phyloP scores from a whole-genome alignment of 768 basidiomycete species.

The Podaxis sp. region DNA sequence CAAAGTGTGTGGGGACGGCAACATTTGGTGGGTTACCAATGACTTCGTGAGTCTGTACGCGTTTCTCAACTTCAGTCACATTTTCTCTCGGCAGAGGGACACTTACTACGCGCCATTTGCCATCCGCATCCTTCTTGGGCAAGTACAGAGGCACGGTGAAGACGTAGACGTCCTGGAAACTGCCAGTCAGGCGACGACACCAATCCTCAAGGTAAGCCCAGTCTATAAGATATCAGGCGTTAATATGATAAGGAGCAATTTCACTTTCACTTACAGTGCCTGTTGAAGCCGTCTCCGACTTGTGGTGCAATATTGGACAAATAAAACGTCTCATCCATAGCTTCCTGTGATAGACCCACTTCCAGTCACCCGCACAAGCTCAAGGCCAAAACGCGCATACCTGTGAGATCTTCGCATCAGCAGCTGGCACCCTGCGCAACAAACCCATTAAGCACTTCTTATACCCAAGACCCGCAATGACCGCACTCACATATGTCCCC shows the following conservation, averaged over 20 bases:
- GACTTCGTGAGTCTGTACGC: slow-evolving; percentile 83
- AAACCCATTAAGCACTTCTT: not conserved
- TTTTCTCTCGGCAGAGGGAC: not conserved
- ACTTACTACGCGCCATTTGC: slow-evolving; percentile 94
- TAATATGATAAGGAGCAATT: not conserved
- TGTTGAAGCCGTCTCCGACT: slow-evolving; percentile 96
- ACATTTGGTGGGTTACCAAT: slow-evolving; percentile 91
- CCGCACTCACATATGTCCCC: slow-evolving; percentile 87
- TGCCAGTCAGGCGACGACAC: slow-evolving; percentile 86
- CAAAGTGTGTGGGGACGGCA: slow-evolving; percentile 96
- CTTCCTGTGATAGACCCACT: slow-evolving; percentile 44
- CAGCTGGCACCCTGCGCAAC: slow-evolving; percentile 81
- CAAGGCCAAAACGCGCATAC: slow-evolving; percentile 31
- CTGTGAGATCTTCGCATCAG: slow-evolving; percentile 91
- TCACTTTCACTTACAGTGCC: slow-evolving; percentile 70
- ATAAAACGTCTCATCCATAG: slow-evolving; percentile 96
- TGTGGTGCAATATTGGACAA: slow-evolving; percentile 97
- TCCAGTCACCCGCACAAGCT: not conserved
- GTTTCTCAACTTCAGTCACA: not conserved
- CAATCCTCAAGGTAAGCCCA: slow-evolving; percentile 98
- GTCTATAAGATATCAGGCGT: slow-evolving; percentile 45
- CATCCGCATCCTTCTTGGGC: slow-evolving; percentile 80
- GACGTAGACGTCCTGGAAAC: slow-evolving; percentile 92
- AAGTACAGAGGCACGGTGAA: slow-evolving; percentile 98
- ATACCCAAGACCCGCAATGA: not conserved